These are phyloP conservation scores for Ochromonadaceae sp. DNA, from an alignment of 352 stramenopile species.

Conservation along the genomic window DNA sequence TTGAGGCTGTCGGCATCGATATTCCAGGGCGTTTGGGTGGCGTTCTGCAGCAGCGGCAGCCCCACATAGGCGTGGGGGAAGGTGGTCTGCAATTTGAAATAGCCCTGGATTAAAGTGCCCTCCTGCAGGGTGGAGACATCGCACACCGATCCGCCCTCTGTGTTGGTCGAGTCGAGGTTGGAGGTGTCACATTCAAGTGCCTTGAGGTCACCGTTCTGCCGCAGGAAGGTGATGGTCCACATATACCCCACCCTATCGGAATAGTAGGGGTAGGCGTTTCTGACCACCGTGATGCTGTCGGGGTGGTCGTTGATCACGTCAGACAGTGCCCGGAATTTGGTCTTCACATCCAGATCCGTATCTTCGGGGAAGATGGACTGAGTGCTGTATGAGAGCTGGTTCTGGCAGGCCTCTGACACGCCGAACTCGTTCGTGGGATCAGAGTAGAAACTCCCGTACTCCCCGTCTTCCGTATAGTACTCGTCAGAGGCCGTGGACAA, in stretches of 20 bases:
- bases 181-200: constrained; percentile 32
- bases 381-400: constrained; percentile 29
- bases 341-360: constrained; percentile 28
- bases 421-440: constrained; percentile 42
- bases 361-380: constrained; percentile 46
- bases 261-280: constrained; percentile 19
- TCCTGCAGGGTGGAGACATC: constrained; percentile 38
- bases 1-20: constrained; percentile 41
- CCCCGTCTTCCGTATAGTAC: constrained; percentile 15
- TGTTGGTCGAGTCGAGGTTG: constrained; percentile 15
- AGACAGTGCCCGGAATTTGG: constrained; percentile 42
- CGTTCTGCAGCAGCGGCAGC: constrained; percentile 37
- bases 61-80: constrained; percentile 46
- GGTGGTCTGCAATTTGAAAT: constrained; percentile 39
- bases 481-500: background rate
- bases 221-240: constrained; percentile 40
- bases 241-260: constrained; percentile 32
- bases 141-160: constrained; percentile 23
- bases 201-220: constrained; percentile 37
- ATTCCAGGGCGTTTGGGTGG: constrained; percentile 53
- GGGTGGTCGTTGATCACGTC: constrained; percentile 35
- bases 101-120: constrained; percentile 39
- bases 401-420: constrained; percentile 43
- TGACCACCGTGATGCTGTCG: constrained; percentile 32
- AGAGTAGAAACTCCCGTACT: constrained; percentile 46